These are phyloP conservation scores for Ceratobasidium sp. DNA, from an alignment of 1,284 basidiomycete species.

Conservation along the genomic window DNA sequence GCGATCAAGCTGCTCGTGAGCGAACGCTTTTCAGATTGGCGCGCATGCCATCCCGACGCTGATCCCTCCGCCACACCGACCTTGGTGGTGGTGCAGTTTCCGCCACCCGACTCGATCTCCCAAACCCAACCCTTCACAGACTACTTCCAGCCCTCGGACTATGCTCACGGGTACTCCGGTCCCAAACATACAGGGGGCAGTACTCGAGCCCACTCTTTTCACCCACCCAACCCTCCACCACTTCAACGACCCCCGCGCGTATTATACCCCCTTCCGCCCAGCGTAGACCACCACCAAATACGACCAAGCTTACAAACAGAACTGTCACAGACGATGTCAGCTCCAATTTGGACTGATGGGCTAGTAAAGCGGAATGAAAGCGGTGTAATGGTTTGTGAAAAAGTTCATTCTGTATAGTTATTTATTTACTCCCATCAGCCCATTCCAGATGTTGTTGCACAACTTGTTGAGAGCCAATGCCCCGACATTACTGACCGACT, in stretches of 20 bases:
- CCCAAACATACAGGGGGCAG: slow-evolving; percentile 10
- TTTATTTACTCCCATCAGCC: too few relatives aligned
- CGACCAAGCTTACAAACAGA: slow-evolving; percentile 27
- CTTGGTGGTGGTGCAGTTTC: background rate
- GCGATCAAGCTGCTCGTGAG: slow-evolving; percentile 32
- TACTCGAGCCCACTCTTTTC: background rate
- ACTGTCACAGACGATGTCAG: background rate
- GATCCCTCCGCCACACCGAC: slow-evolving; percentile 20
- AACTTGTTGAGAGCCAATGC: background rate
- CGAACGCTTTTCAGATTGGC: slow-evolving; percentile 40
- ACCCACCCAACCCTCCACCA: background rate
- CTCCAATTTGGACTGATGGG: slow-evolving; percentile 16
- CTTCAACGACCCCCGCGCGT: background rate
- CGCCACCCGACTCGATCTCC: slow-evolving; percentile 21
- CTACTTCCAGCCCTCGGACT: slow-evolving; percentile 9
- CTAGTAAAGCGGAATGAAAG: slow-evolving; percentile 31
- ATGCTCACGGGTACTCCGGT: background rate
- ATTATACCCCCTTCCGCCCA: slow-evolving; percentile 39
- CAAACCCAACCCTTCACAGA: slow-evolving; percentile 29
- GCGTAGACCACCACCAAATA: slow-evolving; percentile 34
- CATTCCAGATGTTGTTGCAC: background rate
- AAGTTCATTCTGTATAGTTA: too few relatives aligned
- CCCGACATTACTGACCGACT: slow-evolving; percentile 10
- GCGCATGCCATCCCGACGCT: slow-evolving; percentile 31
- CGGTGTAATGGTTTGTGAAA: too few relatives aligned